Evolutionary conservation across 2,329 filamentous ascomycete species (phyloP).

Genomic region (Amphichorda felina): DNA sequence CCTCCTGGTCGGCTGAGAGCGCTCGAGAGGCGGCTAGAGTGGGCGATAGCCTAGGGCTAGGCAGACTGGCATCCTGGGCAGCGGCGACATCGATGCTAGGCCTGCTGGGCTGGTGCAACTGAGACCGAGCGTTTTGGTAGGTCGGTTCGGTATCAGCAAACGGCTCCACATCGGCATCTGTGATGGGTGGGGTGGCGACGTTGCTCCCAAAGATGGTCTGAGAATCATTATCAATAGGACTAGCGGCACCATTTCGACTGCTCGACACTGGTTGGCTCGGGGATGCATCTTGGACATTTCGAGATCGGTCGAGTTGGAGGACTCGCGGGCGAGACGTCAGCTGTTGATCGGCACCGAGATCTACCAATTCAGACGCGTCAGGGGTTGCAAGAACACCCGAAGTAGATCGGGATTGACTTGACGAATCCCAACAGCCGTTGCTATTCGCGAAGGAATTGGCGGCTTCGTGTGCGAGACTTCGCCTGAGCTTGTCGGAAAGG

Average conservation of each 20-base stretch:
- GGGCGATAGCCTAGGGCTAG: conserved; percentile 88
- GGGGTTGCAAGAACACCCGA: conserved; percentile 40
- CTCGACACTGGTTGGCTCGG: background rate
- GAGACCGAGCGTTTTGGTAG: conserved; percentile 30
- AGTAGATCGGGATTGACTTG: conserved; percentile 1
- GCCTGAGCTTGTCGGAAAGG: conserved; percentile 21
- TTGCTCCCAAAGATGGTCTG: conserved; percentile 50
- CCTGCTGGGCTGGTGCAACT: conserved; percentile 24
- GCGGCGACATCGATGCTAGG: conserved; percentile 56
- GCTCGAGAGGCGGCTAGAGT: conserved; percentile 63
- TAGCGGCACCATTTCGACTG: conserved; percentile 30
- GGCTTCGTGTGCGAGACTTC: conserved; percentile 4
- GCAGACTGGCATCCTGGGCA: conserved; percentile 81
- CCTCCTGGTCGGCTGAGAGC: conserved; percentile 31
- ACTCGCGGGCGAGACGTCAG: conserved; percentile 27
- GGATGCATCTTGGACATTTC: conserved; percentile 14
- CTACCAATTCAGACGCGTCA: conserved; percentile 37
- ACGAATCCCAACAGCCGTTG: background rate
- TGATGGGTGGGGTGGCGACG: conserved; percentile 64
- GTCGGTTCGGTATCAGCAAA: conserved; percentile 25
- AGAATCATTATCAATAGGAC: conserved; percentile 40
- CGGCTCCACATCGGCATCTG: conserved; percentile 40
- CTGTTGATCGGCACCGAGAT: conserved; percentile 11
- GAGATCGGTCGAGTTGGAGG: conserved; percentile 25
- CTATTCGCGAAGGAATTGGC: background rate